A percentile compares a stretch with the other conserved stretches of the same genome.
Conservation (phyloP, 2,329 filamentous ascomycete genomes). For the Coniochaeta sp. region DNA sequence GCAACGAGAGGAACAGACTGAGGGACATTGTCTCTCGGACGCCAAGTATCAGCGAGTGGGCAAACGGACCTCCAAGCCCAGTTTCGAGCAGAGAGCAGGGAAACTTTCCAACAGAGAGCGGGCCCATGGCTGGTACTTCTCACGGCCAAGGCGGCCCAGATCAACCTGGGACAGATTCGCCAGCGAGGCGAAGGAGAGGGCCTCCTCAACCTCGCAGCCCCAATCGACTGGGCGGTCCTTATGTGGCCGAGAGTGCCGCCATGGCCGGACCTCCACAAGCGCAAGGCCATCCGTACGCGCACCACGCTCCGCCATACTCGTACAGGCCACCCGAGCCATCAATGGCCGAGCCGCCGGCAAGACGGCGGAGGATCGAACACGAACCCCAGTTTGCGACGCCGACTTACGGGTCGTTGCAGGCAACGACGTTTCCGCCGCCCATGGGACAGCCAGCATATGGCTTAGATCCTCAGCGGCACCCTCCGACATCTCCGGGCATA, state of each 20-base stretch:
- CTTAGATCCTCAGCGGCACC: conserved; percentile 26
- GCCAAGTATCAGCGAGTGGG: conserved; percentile 46
- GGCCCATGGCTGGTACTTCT: background rate
- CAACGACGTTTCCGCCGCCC: conserved; percentile 29
- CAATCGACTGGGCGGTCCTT: conserved; percentile 7
- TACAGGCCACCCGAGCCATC: conserved; percentile 28
- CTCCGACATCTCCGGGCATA: conserved; percentile 27
- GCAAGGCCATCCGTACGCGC: conserved; percentile 13
- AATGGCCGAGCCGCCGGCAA: conserved; percentile 36
- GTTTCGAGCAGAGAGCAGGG: background rate
- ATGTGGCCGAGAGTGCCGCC: conserved; percentile 13
- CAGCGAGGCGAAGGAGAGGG: background rate
- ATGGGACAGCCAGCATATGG: conserved; percentile 31
- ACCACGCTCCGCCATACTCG: conserved; percentile 11
- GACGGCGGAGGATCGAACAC: conserved; percentile 40
- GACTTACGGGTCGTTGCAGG: conserved; percentile 30
- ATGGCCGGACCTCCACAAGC: background rate
- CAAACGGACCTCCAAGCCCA: conserved; percentile 40
- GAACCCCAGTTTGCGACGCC: conserved; percentile 33
- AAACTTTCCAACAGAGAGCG: background rate
- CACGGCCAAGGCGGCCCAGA: background rate
- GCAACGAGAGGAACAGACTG: conserved; percentile 64
- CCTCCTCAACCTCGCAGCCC: background rate
- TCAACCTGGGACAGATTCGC: background rate
- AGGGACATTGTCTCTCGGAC: conserved; percentile 57